Evolutionary conservation across 176 grass and related monocot genomes (phyloP), one percentile per base, ranked within the genome.

Genomic region (Dendrocalamus sinicus): DNA sequence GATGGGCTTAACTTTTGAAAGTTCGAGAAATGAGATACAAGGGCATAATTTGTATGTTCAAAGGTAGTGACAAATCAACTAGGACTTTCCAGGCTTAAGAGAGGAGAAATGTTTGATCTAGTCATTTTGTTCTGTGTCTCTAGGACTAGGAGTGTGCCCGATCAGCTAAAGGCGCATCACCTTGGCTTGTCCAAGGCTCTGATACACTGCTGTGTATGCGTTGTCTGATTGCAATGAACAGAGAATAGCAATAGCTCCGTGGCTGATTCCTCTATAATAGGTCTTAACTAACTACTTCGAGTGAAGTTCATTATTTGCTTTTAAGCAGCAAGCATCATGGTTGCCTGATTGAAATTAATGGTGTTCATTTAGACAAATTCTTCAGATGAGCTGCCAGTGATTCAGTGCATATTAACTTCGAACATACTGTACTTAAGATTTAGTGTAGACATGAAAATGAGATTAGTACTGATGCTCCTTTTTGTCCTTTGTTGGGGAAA

Each of bases 31-130:
- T 20, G 45, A 16, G 78, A 54, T 8, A 47, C 40, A 77, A 55
- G 47, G 22, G 28, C 51, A 57, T 52, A 54, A 5, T 10, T 52
- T 46, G 20, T 64, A 72, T 70, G 23, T 15, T 74, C 63, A 73
- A 85, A 78, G 76, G 69, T 75, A 81, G 52, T 76, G 72, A 77
- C 48, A 67, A 59, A 72, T 72, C 12, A 66, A 66, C 17, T 51
- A 87, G 32, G 57, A 59, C 16, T 26, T 20, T 79, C 26, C 22
- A 78, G 35, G 46, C 46, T 79, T 63, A 64, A 41, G 11, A 45
- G 70, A 70, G 74, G 67, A 79, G 23, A 78, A 67, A 66, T 26
- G 17, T 73, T 67, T 90, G 44, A 86, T 72, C 40, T 7, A 47
- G 69, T 83, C 17, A 50, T 83, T 83, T 72, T 81, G 11, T 73